Conservation (phyloP, 1,284 basidiomycete genomes). For the Ustilago vetiveriae region DNA sequence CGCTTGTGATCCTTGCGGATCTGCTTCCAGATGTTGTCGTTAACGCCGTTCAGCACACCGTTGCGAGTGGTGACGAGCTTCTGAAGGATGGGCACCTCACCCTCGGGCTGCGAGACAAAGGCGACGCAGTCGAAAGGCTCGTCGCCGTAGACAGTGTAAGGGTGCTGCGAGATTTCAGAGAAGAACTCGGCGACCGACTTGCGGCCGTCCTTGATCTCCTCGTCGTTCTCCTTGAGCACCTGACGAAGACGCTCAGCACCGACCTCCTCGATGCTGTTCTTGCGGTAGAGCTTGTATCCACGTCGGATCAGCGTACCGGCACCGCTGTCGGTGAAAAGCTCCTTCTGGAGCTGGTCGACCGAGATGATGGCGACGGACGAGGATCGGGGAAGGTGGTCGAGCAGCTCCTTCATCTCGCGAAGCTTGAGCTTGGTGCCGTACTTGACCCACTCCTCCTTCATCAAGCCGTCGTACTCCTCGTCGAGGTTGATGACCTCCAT, state of each 20-base stretch:
- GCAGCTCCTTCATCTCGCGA: constrained; percentile 97
- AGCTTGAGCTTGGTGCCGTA: constrained; percentile 99
- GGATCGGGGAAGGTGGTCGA: constrained; percentile 96
- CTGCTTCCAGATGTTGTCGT: constrained; percentile 95
- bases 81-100: constrained; percentile 88
- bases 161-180: constrained; percentile 73
- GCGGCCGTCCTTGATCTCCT: constrained; percentile 84
- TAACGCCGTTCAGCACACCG: constrained; percentile 90
- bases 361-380: constrained; percentile 99
- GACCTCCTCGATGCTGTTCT: constrained; percentile 80
- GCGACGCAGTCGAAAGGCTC: constrained; percentile 96
- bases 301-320: constrained; percentile 97
- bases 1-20: constrained; percentile 93
- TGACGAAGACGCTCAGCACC: constrained; percentile 83
- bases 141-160: constrained; percentile 96
- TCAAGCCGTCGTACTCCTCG: constrained; percentile 95
- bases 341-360: constrained; percentile 90
- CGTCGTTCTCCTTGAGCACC: constrained; percentile 82
- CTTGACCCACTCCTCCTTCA: constrained; percentile 99
- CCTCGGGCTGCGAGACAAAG: constrained; percentile 89
- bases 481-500: constrained; percentile 96
- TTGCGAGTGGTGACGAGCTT: constrained; percentile 88
- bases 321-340: constrained; percentile 97
- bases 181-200: constrained; percentile 91
- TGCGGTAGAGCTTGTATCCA: constrained; percentile 96